Conservation (phyloP, 2,329 filamentous ascomycete genomes). For the Colletotrichum higginsianum region DNA sequence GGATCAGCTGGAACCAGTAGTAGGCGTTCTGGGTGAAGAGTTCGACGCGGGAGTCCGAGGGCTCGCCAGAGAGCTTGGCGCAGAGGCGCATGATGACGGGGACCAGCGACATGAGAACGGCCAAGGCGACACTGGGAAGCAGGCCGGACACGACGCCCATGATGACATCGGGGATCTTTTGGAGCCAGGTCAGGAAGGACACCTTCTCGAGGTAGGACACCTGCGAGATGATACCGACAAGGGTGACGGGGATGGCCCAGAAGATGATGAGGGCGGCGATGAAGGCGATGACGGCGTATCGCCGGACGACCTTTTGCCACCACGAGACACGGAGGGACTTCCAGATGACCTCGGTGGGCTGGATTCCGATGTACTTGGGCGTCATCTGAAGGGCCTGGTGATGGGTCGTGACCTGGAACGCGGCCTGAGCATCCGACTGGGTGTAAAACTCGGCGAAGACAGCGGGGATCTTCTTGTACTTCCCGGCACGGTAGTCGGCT, state of each 20-base stretch:
- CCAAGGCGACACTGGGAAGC: constrained; percentile 82
- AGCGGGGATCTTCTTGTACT: constrained; percentile 77
- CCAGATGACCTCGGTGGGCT: constrained; percentile 90
- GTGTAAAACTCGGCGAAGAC: constrained; percentile 93
- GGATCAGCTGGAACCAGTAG: constrained; percentile 91
- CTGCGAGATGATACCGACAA: constrained; percentile 90
- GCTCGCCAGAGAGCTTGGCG: constrained; percentile 85
- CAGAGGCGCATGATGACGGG: constrained; percentile 84
- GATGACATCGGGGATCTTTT: constrained; percentile 77
- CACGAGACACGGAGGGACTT: constrained; percentile 84
- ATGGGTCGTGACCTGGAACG: constrained; percentile 89
- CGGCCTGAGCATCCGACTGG: constrained; percentile 87
- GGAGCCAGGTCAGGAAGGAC: constrained; percentile 79
- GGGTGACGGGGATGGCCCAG: constrained; percentile 82
- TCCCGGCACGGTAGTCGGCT: constrained; percentile 74
- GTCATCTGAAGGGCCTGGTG: constrained; percentile 90
- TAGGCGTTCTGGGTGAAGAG: constrained; percentile 92
- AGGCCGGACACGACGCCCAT: constrained; percentile 89
- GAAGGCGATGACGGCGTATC: constrained; percentile 78
- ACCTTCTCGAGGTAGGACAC: constrained; percentile 78
- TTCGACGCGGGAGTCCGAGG: constrained; percentile 85
- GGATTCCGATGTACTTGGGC: constrained; percentile 86
- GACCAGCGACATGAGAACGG: constrained; percentile 88
- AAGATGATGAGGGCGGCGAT: constrained; percentile 87
- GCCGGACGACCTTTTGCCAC: constrained; percentile 86